Evolutionary conservation across 73 alveolate genomes (phyloP).

Genomic region (Durusdinium trenchii): DNA sequence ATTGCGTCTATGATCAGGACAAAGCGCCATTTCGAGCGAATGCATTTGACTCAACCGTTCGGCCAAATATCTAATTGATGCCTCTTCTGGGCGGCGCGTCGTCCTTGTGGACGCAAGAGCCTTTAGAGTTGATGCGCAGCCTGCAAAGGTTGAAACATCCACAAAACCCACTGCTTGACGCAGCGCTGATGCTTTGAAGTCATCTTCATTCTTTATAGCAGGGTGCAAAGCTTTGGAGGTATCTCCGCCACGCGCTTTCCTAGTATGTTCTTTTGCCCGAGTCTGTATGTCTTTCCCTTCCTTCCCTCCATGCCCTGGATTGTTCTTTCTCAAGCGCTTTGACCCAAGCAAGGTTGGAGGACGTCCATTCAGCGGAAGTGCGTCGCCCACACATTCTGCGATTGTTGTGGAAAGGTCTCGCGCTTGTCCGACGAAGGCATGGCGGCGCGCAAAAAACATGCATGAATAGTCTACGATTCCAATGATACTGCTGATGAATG

Average conservation of each 20-base stretch:
- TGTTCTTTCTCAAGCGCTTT: not conserved
- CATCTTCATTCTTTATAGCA: not conserved
- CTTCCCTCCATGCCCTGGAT: not conserved
- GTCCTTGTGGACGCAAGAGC: not conserved
- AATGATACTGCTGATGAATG: no score
- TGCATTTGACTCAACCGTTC: slow-evolving; percentile 17
- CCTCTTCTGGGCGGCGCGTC: slow-evolving; percentile 32
- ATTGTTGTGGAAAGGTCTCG: no score
- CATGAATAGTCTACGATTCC: no score
- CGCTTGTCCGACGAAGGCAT: not conserved
- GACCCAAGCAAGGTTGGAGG: slow-evolving; percentile 41
- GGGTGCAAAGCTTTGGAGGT: slow-evolving; percentile 4
- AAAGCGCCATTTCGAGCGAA: not conserved
- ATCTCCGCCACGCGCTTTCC: no score
- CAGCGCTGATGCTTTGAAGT: not conserved
- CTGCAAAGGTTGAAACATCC: not conserved
- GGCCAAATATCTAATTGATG: slow-evolving; percentile 31
- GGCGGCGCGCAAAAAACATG: not conserved
- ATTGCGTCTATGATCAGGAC: not conserved
- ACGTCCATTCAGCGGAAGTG: slow-evolving; percentile 55
- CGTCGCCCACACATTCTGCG: no score
- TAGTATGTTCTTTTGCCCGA: no score
- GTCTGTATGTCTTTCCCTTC: no score
- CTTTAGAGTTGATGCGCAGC: not conserved
- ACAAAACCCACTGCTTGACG: slow-evolving; percentile 53